phyloP scores from a whole-genome alignment of 73 alveolate genomes.

The Halteria grandinella region DNA sequence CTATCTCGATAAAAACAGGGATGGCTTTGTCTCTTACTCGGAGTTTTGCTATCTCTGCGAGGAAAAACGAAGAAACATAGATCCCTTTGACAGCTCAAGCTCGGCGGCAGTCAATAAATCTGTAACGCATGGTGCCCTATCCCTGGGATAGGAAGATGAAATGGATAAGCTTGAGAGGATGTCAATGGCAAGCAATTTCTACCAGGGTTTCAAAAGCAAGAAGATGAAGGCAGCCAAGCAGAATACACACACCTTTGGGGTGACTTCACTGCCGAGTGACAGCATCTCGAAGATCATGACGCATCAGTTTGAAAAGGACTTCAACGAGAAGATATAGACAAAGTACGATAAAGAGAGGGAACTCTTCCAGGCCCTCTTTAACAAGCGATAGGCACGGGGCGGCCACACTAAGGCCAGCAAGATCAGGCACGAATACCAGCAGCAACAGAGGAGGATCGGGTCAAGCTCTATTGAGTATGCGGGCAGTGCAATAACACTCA shows the following conservation, averaged over 20 bases:
- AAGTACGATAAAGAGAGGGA: constrained; percentile 23
- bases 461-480: not conserved
- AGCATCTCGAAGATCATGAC: constrained; percentile 40
- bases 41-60: constrained; percentile 63
- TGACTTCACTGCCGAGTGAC: constrained; percentile 35
- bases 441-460: constrained; percentile 6
- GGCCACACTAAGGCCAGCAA: constrained; percentile 37
- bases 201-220: constrained; percentile 36
- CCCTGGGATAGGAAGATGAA: no score
- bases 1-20: constrained; percentile 50
- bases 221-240: constrained; percentile 18
- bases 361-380: not conserved
- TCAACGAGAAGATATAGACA: not conserved
- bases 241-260: constrained; percentile 39
- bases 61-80: constrained; percentile 60
- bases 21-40: constrained; percentile 35
- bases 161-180: constrained; percentile 8
- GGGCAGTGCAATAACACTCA: not conserved
- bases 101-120: not conserved
- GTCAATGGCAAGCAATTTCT: constrained; percentile 30
- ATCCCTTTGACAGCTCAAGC: constrained; percentile 54
- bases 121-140: no score
- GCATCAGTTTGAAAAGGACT: constrained; percentile 40
- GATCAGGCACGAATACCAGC: constrained; percentile 10
- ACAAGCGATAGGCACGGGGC: not conserved